phyloP scores from a whole-genome alignment of 495 filamentous ascomycete species.

The Cenococcum geophilum region DNA sequence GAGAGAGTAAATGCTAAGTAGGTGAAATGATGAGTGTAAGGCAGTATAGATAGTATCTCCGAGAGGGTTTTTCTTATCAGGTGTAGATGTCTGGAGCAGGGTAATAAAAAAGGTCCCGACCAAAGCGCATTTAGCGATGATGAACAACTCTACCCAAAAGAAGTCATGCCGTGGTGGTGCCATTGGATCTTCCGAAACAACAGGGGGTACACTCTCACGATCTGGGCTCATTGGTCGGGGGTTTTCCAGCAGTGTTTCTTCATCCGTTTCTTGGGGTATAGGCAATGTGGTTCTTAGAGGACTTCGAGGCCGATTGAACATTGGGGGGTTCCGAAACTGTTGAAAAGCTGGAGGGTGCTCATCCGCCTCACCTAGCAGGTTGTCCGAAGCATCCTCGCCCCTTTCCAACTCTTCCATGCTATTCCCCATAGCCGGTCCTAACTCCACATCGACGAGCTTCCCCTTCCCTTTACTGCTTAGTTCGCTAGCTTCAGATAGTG shows the following conservation, averaged over 20 bases:
- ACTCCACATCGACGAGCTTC: conserved; percentile 79
- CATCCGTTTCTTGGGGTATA: conserved; percentile 46
- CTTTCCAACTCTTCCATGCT: conserved; percentile 44
- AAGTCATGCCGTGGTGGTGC: conserved; percentile 66
- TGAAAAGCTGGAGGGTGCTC: conserved; percentile 82
- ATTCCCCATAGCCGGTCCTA: conserved; percentile 57
- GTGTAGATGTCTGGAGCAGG: conserved; percentile 74
- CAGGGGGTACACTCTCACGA: conserved; percentile 45
- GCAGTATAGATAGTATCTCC: conserved; percentile 93
- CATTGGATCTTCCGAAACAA: conserved; percentile 41
- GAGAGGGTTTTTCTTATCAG: conserved; percentile 56
- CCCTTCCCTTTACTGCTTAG: conserved; percentile 56
- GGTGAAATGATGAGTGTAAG: conserved; percentile 76
- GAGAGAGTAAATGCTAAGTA: conserved; percentile 82
- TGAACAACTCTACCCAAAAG: conserved; percentile 87
- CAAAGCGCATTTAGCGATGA: conserved; percentile 74
- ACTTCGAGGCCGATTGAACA: conserved; percentile 14
- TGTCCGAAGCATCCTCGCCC: conserved; percentile 36
- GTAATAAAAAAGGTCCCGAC: conserved; percentile 83
- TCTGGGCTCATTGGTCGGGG: conserved; percentile 44
- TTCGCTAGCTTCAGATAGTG: conserved; percentile 35
- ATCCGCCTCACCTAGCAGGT: conserved; percentile 55
- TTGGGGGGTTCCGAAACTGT: conserved; percentile 59
- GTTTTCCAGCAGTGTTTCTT: conserved; percentile 37
- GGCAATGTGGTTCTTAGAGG: conserved; percentile 24